A percentile compares a stretch with the other conserved stretches of the same genome.
Conservation (phyloP, 352 stramenopile genomes). For the Pythium dissimile region DNA sequence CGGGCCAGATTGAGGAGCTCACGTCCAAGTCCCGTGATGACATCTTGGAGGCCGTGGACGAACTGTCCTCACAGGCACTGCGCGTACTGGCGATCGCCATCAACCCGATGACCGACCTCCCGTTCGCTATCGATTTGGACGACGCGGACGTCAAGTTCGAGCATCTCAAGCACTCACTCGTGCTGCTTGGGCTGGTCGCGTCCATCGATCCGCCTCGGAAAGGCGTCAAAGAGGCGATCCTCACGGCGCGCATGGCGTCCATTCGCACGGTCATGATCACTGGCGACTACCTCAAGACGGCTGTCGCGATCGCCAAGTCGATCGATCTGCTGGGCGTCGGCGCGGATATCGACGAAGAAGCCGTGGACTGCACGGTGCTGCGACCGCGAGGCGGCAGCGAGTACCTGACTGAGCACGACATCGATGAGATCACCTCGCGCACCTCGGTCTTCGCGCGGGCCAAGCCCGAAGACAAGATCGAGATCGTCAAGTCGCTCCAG, state of each 20-base stretch:
- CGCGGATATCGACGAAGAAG: constrained; percentile 39
- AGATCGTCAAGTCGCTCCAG: constrained; percentile 88
- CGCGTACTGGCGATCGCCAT: constrained; percentile 69
- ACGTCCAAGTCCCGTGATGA: constrained; percentile 11
- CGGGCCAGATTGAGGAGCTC: constrained; percentile 19
- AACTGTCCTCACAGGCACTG: constrained; percentile 37
- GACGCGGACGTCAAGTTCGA: constrained; percentile 27
- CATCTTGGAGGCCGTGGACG: constrained; percentile 31
- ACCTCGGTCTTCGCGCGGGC: constrained; percentile 87
- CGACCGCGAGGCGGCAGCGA: constrained; percentile 18
- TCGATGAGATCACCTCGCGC: constrained; percentile 62
- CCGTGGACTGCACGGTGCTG: constrained; percentile 45
- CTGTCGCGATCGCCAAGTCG: constrained; percentile 81
- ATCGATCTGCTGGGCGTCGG: constrained; percentile 73
- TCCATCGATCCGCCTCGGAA: constrained; percentile 59
- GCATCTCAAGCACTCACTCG: constrained; percentile 39
- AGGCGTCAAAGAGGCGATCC: constrained; percentile 39
- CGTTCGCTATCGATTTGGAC: constrained; percentile 29
- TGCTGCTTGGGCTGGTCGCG: constrained; percentile 88
- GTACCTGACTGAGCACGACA: constrained; percentile 41
- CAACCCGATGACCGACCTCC: constrained; percentile 26
- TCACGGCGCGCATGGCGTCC: constrained; percentile 25
- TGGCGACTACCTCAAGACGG: constrained; percentile 90
- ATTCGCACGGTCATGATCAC: constrained; percentile 85
- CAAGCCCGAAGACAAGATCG: constrained; percentile 40